A percentile compares a stretch with the other conserved stretches of the same genome.
These are phyloP conservation scores for Wallacemonas sp. DNA, from an alignment of 208 protist genomes.

Conservation along the genomic window DNA sequence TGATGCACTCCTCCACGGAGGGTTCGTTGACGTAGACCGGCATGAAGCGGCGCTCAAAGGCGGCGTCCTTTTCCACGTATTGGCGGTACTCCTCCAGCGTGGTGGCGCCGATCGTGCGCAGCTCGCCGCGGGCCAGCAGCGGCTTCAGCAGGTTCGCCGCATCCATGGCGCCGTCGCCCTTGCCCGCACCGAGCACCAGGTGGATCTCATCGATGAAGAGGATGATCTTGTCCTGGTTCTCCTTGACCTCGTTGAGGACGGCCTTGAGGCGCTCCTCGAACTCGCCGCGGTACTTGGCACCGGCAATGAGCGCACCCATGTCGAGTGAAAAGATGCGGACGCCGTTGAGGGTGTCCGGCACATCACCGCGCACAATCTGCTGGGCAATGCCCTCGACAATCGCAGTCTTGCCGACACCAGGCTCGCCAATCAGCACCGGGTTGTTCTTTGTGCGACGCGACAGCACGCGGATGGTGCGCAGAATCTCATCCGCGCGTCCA, in stretches of 20 bases:
- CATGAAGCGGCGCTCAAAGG: constrained; percentile 97
- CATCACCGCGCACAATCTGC: constrained; percentile 72
- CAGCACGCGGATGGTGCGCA: constrained; percentile 92
- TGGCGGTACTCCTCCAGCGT: constrained; percentile 96
- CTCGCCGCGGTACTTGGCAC: constrained; percentile 97
- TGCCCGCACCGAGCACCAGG: constrained; percentile 95
- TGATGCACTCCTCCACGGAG: constrained; percentile 94
- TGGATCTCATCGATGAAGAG: constrained; percentile 99
- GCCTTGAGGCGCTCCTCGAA: constrained; percentile 98
- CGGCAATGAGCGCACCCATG: constrained; percentile 96
- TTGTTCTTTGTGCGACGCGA: constrained; percentile 98
- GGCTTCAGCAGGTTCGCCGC: constrained; percentile 98
- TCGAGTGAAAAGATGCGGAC: constrained; percentile 88
- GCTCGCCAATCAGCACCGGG: constrained; percentile 96
- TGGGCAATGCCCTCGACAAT: constrained; percentile 80
- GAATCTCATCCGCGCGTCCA: constrained; percentile 97
- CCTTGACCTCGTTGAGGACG: constrained; percentile 96
- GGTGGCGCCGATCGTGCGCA: constrained; percentile 95
- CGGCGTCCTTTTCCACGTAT: constrained; percentile 96
- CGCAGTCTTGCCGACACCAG: constrained; percentile 82
- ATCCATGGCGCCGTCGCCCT: constrained; percentile 92
- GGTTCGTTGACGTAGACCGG: constrained; percentile 94
- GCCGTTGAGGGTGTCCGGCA: constrained; percentile 65
- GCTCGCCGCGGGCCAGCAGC: constrained; percentile 92
- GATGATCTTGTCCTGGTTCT: constrained; percentile 92